Evolutionary conservation across 140 eudicot genomes (phyloP).

Genomic region (Oenanthe javanica): DNA sequence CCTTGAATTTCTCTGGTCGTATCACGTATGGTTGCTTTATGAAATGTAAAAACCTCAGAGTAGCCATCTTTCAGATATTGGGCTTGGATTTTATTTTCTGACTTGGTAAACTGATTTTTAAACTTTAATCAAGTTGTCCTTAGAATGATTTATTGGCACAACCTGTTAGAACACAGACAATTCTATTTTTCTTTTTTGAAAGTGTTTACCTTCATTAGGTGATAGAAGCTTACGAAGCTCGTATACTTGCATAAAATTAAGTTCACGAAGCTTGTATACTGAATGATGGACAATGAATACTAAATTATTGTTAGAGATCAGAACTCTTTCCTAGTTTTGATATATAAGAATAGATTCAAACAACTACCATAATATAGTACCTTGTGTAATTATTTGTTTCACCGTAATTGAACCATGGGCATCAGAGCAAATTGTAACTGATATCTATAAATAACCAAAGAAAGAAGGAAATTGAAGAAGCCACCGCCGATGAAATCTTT

Average conservation of each 20-base stretch:
- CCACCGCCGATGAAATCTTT: neutral
- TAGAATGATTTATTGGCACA: neutral
- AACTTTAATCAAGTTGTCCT: neutral
- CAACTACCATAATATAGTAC: neutral
- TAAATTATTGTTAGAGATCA: neutral
- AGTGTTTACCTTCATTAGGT: neutral
- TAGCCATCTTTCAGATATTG: neutral
- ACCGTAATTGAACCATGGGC: neutral
- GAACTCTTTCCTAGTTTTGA: neutral
- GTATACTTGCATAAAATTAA: neutral
- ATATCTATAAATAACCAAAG: neutral
- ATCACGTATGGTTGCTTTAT: neutral
- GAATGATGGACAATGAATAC: neutral
- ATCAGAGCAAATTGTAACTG: neutral
- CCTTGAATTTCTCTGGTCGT: neutral
- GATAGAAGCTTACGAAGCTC: neutral
- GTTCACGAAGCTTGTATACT: too few relatives aligned
- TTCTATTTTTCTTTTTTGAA: neutral
- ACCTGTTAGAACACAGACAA: neutral
- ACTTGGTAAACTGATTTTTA: neutral
- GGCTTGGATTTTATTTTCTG: neutral
- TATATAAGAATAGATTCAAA: neutral
- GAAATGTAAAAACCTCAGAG: neutral
- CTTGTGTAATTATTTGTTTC: neutral
- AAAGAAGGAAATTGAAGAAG: neutral